A percentile compares a stretch with the other conserved stretches of the same genome.
Conservation (phyloP, 768 basidiomycete genomes). For the Suillus luteus region DNA sequence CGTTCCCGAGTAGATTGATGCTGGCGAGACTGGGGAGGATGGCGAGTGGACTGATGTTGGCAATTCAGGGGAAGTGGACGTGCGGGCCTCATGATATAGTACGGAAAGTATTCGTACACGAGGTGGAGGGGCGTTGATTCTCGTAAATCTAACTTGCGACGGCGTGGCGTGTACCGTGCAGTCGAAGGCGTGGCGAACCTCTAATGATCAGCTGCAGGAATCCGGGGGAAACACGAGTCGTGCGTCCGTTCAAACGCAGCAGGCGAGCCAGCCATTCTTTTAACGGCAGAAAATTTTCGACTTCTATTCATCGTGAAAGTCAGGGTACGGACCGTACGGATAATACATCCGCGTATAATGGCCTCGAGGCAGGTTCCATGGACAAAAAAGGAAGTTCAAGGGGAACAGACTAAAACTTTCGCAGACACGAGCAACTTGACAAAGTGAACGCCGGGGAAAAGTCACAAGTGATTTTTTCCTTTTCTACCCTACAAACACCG, state of each 20-base stretch:
- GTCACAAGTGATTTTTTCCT: slow-evolving; percentile 1
- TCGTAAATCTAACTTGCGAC: slow-evolving; percentile 20
- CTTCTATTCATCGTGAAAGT: slow-evolving; percentile 19
- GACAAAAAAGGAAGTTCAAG: slow-evolving; percentile 14
- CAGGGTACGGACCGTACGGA: neutral
- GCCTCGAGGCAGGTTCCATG: slow-evolving; percentile 30
- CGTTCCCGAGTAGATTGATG: slow-evolving; percentile 24
- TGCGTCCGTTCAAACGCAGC: slow-evolving; percentile 29
- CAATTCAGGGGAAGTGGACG: slow-evolving; percentile 25
- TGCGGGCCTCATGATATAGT: slow-evolving; percentile 33
- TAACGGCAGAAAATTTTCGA: slow-evolving; percentile 19
- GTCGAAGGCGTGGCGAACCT: slow-evolving; percentile 14
- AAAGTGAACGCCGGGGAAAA: neutral
- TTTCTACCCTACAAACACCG: slow-evolving; percentile 5
- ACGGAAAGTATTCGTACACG: slow-evolving; percentile 26
- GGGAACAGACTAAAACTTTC: neutral
- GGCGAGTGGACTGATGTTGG: slow-evolving; percentile 29
- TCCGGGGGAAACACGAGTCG: slow-evolving; percentile 31
- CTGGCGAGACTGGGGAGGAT: slow-evolving; percentile 21
- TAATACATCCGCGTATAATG: neutral
- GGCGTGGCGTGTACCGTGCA: slow-evolving; percentile 34
- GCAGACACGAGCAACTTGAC: neutral
- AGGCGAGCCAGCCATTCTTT: slow-evolving; percentile 24
- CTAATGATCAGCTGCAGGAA: slow-evolving; percentile 9
- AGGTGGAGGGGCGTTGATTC: slow-evolving; percentile 28